Percentiles rank a stretch among this genome's conserved stretches.
Conservation (phyloP, 139 green algal species). For the Pseudopediastrum boryanum region DNA sequence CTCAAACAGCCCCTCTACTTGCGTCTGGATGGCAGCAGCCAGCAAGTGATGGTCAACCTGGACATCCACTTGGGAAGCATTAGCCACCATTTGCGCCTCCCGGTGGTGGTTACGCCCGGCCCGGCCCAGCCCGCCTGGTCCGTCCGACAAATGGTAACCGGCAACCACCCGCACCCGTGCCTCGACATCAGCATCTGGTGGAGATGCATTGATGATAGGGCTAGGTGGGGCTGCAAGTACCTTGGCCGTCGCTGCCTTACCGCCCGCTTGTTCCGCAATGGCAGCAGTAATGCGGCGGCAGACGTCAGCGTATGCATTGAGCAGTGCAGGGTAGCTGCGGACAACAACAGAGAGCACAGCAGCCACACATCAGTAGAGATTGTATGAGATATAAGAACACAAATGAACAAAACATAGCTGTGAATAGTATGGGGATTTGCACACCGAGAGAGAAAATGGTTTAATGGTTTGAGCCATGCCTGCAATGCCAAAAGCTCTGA, state of each 20-base stretch:
- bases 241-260: too few relatives aligned
- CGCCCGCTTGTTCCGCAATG: not conserved
- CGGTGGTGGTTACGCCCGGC: not conserved
- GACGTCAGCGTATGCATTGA: slow-evolving; percentile 24
- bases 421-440: too few relatives aligned
- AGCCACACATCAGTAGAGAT: too few relatives aligned
- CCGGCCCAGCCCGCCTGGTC: not conserved
- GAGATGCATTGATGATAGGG: not conserved
- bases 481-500: too few relatives aligned
- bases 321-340: slow-evolving; percentile 13
- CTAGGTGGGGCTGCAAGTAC: not conserved
- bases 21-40: slow-evolving; percentile 26
- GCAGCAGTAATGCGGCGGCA: slow-evolving; percentile 14
- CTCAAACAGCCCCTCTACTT: slow-evolving; percentile 31
- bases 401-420: too few relatives aligned
- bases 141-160: not conserved
- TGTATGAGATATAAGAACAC: too few relatives aligned
- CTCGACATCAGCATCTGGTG: not conserved
- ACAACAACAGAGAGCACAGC: not conserved
- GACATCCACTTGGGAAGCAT: slow-evolving; percentile 11
- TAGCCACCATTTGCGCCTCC: not conserved
- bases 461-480: too few relatives aligned
- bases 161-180: not conserved
- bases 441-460: too few relatives aligned
- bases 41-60: slow-evolving; percentile 26